phyloP scores from a whole-genome alignment of 768 basidiomycete species.

The Daedaleopsis nitida region DNA sequence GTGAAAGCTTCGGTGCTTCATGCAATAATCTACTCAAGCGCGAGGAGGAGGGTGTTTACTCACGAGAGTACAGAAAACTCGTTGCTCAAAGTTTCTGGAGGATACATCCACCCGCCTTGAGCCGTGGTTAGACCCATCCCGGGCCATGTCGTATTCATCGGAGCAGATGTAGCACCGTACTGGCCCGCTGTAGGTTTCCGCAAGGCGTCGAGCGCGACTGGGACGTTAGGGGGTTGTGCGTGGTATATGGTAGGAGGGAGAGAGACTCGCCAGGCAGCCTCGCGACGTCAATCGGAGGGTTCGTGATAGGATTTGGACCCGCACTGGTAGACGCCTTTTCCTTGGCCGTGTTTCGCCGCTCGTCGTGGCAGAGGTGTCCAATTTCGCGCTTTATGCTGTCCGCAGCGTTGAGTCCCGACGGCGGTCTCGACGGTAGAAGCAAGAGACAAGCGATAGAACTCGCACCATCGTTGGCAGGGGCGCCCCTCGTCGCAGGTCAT shows the following conservation, averaged over 20 bases:
- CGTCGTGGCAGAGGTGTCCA: slow-evolving; percentile 91
- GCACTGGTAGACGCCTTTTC: slow-evolving; percentile 37
- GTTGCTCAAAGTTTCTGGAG: slow-evolving; percentile 74
- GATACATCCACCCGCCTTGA: slow-evolving; percentile 61
- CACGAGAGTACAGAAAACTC: slow-evolving; percentile 84
- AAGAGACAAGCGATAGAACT: slow-evolving; percentile 14
- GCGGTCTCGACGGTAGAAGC: no score
- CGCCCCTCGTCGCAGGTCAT: slow-evolving; percentile 90
- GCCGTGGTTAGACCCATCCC: slow-evolving; percentile 47
- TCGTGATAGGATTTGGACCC: slow-evolving; percentile 32
- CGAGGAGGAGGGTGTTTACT: slow-evolving; percentile 25
- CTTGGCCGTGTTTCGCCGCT: slow-evolving; percentile 59
- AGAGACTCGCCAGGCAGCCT: slow-evolving; percentile 28
- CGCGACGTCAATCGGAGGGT: slow-evolving; percentile 28
- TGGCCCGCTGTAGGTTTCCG: slow-evolving; percentile 25
- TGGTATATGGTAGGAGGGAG: background rate
- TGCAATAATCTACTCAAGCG: no score
- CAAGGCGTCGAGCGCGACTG: background rate
- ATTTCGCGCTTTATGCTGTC: slow-evolving; percentile 93
- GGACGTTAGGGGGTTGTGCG: background rate
- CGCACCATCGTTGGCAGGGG: slow-evolving; percentile 93
- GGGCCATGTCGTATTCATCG: slow-evolving; percentile 52
- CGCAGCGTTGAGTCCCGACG: background rate
- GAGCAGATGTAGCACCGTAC: slow-evolving; percentile 27
- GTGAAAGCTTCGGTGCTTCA: no score